phyloP scores from a whole-genome alignment of 768 basidiomycete genomes.

The Trametes sanguinea region DNA sequence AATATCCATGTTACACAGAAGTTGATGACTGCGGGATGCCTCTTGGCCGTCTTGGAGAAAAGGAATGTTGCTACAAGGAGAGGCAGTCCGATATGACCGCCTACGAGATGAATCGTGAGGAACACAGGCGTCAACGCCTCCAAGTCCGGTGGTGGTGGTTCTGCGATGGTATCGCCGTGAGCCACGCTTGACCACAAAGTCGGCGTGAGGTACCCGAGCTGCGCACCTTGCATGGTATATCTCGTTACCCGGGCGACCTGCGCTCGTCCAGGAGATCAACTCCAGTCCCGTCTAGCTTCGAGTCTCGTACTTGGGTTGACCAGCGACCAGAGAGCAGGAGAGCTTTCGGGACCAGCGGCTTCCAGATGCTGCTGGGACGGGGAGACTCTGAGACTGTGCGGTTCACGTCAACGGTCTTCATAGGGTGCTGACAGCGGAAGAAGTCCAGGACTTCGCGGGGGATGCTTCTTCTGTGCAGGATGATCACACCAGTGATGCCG shows the following conservation, averaged over 20 bases:
- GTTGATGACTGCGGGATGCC: constrained; percentile 57
- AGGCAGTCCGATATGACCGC: constrained; percentile 55
- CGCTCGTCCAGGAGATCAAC: constrained; percentile 19
- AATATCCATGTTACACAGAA: constrained; percentile 59
- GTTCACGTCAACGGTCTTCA: constrained; percentile 4
- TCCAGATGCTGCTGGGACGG: constrained; percentile 15
- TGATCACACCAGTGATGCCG: constrained; percentile 17
- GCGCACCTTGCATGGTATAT: constrained; percentile 14
- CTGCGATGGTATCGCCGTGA: constrained; percentile 11
- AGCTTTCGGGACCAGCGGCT: constrained; percentile 15
- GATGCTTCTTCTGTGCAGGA: not conserved
- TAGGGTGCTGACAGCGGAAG: constrained; percentile 1
- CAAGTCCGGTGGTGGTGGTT: constrained; percentile 13
- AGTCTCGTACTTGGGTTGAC: not conserved
- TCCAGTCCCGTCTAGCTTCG: constrained; percentile 7
- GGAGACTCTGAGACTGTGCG: not conserved
- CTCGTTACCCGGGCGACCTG: constrained; percentile 17
- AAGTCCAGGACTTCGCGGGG: not conserved
- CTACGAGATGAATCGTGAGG: constrained; percentile 50
- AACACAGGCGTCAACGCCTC: constrained; percentile 40
- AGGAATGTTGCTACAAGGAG: constrained; percentile 49
- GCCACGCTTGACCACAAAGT: not conserved
- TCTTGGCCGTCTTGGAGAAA: constrained; percentile 42
- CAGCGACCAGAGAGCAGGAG: not conserved
- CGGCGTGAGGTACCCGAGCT: constrained; percentile 14